These are phyloP conservation scores for Plasmodium knowlesi DNA, from an alignment of 169 alveolate species.

Conservation along the genomic window DNA sequence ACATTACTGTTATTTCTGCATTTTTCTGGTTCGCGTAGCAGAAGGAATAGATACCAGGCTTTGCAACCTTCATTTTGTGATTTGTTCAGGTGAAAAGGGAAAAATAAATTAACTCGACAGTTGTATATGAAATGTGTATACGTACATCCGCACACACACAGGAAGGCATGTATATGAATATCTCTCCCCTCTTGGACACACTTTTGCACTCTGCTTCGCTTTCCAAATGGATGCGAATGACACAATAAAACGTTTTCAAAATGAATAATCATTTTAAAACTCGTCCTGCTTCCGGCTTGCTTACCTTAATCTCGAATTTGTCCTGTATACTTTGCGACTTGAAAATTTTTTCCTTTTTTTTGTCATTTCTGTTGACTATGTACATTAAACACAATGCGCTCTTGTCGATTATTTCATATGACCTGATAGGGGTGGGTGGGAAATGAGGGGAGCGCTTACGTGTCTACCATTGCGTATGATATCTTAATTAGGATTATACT, in stretches of 20 bases:
- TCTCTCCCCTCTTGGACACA: not conserved
- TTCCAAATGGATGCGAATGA: not conserved
- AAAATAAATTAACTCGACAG: not conserved
- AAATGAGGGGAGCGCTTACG: not conserved
- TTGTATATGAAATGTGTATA: not conserved
- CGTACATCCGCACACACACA: not conserved
- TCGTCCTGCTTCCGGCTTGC: not conserved
- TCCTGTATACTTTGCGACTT: conserved; percentile 54
- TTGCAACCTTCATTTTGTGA: conserved; percentile 29
- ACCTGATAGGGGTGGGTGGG: not conserved
- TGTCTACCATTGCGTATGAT: not conserved
- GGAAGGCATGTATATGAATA: not conserved
- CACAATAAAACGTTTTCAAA: not conserved
- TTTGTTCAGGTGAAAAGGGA: conserved; percentile 6
- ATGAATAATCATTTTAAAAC: not conserved
- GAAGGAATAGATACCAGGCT: conserved; percentile 24
- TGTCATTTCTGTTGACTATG: conserved; percentile 23
- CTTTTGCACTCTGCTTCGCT: not conserved
- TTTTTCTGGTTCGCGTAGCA: conserved; percentile 52
- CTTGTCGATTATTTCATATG: conserved; percentile 59
- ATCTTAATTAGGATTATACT: not conserved
- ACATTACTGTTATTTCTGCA: conserved; percentile 58
- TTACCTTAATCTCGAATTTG: conserved; percentile 56
- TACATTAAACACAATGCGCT: conserved; percentile 16
- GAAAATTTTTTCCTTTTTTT: conserved; percentile 33